Conservation (phyloP, 768 basidiomycete species). For the Neoboletus subvelutipes region DNA sequence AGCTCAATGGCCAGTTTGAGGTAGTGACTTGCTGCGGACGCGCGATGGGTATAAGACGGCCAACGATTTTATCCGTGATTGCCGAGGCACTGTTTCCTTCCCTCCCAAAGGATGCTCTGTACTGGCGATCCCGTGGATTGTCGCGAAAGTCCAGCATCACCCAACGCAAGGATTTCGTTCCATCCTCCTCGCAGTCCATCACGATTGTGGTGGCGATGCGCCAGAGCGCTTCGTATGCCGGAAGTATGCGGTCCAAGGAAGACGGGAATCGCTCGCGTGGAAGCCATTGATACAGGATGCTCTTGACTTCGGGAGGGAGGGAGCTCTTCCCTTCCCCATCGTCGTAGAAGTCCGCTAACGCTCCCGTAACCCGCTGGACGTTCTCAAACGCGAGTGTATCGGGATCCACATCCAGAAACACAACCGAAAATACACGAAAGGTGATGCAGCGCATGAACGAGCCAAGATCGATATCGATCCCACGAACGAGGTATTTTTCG, state of each 20-base stretch:
- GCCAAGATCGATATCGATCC: constrained; percentile 32
- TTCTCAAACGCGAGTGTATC: constrained; percentile 24
- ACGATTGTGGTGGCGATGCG: constrained; percentile 52
- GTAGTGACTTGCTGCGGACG: constrained; percentile 6
- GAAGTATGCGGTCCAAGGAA: constrained; percentile 54
- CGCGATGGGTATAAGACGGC: constrained; percentile 18
- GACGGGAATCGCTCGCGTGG: constrained; percentile 21
- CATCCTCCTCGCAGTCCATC: constrained; percentile 30
- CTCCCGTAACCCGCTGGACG: constrained; percentile 36
- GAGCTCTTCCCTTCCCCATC: constrained; percentile 15
- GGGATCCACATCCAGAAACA: constrained; percentile 39
- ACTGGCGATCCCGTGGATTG: constrained; percentile 30
- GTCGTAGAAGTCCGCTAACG: constrained; percentile 48
- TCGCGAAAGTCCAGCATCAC: constrained; percentile 40
- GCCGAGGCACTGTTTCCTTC: constrained; percentile 17
- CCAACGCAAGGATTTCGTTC: constrained; percentile 13
- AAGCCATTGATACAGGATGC: constrained; percentile 41
- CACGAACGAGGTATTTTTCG: constrained; percentile 10
- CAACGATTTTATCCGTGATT: constrained; percentile 21
- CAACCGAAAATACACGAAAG: constrained; percentile 42
- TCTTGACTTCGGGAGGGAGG: constrained; percentile 36
- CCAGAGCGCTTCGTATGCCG: constrained; percentile 64
- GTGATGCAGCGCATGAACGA: constrained; percentile 45
- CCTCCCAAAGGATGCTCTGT: constrained; percentile 4
- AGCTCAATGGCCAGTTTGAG: constrained; percentile 13